Evolutionary conservation across 1,139 yeast species (phyloP).

Genomic region (Scheffersomyces quercinus): DNA sequence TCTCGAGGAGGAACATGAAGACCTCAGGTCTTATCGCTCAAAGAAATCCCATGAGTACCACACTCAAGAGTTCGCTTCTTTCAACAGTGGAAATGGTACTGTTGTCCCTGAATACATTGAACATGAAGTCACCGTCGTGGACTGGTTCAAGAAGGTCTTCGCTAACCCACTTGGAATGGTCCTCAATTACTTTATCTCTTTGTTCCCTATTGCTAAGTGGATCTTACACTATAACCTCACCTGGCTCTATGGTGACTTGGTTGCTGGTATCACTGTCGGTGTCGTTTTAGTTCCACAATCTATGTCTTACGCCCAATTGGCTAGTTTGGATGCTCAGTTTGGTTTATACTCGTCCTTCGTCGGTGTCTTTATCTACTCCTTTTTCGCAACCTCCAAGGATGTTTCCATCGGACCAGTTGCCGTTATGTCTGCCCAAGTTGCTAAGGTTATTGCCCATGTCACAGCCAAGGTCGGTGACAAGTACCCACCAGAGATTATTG

Average conservation of each 20-base stretch:
- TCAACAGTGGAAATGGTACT: constrained; percentile 12
- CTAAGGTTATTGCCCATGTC: constrained; percentile 72
- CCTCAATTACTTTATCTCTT: constrained; percentile 52
- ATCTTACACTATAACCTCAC: constrained; percentile 74
- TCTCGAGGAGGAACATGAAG: constrained; percentile 10
- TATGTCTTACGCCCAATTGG: constrained; percentile 91
- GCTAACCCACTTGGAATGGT: constrained; percentile 42
- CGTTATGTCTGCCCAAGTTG: constrained; percentile 87
- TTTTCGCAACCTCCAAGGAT: constrained; percentile 94
- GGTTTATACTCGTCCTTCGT: constrained; percentile 92
- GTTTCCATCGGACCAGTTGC: constrained; percentile 98
- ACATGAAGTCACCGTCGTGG: constrained; percentile 43
- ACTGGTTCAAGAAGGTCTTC: constrained; percentile 41
- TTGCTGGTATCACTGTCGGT: constrained; percentile 93
- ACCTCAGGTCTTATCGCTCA: constrained; percentile 4
- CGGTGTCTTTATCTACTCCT: constrained; percentile 84
- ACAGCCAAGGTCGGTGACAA: constrained; percentile 38
- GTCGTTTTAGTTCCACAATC: constrained; percentile 92
- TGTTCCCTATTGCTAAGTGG: constrained; percentile 84
- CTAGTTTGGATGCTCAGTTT: constrained; percentile 77
- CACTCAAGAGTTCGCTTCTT: constrained; percentile 2
- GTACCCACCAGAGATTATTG: constrained; percentile 65
- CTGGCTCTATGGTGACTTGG: constrained; percentile 81
- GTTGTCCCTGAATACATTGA: constrained; percentile 45
- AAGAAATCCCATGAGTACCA: constrained; percentile 5